These are phyloP conservation scores for Collybia nuda DNA, from an alignment of 768 basidiomycete genomes.

Conservation along the genomic window DNA sequence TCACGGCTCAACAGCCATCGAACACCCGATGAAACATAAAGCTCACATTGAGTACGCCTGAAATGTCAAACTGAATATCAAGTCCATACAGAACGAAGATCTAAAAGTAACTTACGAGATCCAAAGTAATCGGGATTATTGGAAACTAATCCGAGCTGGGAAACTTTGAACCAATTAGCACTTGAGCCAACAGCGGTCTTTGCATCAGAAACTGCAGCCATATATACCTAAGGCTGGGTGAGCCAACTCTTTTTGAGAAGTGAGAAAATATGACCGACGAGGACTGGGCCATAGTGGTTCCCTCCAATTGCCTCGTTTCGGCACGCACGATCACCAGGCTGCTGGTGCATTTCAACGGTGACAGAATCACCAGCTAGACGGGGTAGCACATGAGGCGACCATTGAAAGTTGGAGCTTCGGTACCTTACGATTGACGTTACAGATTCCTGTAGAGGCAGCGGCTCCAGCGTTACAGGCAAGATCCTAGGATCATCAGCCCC, in stretches of 20 bases:
- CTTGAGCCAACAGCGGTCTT: constrained; percentile 39
- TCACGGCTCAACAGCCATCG: not conserved
- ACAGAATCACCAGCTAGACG: constrained; percentile 41
- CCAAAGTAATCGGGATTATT: constrained; percentile 48
- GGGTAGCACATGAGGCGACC: too few relatives aligned
- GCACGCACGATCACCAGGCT: constrained; percentile 45
- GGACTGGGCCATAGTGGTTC: constrained; percentile 49
- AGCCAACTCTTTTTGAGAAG: not conserved
- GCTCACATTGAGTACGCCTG: constrained; percentile 28
- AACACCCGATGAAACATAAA: not conserved
- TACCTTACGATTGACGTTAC: constrained; percentile 38
- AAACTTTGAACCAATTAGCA: constrained; percentile 52
- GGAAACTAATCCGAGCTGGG: constrained; percentile 47
- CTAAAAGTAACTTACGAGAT: constrained; percentile 22
- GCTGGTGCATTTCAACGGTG: constrained; percentile 57
- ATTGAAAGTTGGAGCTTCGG: not conserved
- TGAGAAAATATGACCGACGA: constrained; percentile 17
- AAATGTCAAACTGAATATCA: not conserved
- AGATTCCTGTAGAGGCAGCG: constrained; percentile 32
- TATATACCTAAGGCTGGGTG: constrained; percentile 31
- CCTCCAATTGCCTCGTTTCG: constrained; percentile 50
- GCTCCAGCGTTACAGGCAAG: constrained; percentile 47
- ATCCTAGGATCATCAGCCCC: constrained; percentile 27
- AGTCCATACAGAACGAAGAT: not conserved
- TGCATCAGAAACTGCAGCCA: constrained; percentile 48